These are phyloP conservation scores for Xylaria sp. DNA, from an alignment of 2,329 filamentous ascomycete species.

Conservation along the genomic window DNA sequence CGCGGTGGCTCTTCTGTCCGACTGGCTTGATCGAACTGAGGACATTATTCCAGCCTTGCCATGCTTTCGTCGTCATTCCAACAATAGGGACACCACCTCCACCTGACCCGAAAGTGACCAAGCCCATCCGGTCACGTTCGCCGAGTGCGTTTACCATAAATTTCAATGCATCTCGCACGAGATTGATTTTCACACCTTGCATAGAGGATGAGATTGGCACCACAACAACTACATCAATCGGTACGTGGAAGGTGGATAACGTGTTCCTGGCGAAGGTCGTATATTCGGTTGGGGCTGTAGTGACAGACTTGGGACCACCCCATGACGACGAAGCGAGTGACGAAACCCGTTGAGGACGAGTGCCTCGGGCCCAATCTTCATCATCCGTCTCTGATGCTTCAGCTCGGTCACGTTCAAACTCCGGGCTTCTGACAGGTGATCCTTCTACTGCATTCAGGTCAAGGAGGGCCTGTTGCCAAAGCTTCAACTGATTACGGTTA, in stretches of 20 bases:
- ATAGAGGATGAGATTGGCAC: conserved; percentile 98
- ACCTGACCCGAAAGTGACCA: conserved; percentile 96
- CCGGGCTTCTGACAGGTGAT: conserved; percentile 72
- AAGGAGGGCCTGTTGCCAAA: conserved; percentile 87
- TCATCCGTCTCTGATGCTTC: conserved; percentile 87
- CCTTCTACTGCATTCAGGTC: conserved; percentile 81
- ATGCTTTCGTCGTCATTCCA: conserved; percentile 97
- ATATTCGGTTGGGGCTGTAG: conserved; percentile 92
- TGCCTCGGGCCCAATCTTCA: conserved; percentile 80
- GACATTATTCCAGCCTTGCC: conserved; percentile 90
- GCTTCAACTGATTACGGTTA: conserved; percentile 82
- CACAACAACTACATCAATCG: conserved; percentile 94
- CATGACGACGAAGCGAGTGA: conserved; percentile 86
- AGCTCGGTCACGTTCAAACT: conserved; percentile 80
- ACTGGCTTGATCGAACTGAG: conserved; percentile 89
- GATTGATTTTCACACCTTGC: conserved; percentile 98
- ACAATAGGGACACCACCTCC: conserved; percentile 93
- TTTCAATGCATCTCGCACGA: conserved; percentile 88
- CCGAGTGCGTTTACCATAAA: conserved; percentile 92
- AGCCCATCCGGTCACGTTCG: conserved; percentile 93
- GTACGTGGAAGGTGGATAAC: conserved; percentile 77
- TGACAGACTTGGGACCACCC: conserved; percentile 82
- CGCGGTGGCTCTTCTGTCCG: conserved; percentile 94
- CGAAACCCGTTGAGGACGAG: conserved; percentile 74
- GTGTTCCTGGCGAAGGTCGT: conserved; percentile 72